Evolutionary conservation across 176 grass and related monocot genomes (phyloP), one percentile per base, ranked within the genome.

Genomic region (Puccinellia tenuiflora): DNA sequence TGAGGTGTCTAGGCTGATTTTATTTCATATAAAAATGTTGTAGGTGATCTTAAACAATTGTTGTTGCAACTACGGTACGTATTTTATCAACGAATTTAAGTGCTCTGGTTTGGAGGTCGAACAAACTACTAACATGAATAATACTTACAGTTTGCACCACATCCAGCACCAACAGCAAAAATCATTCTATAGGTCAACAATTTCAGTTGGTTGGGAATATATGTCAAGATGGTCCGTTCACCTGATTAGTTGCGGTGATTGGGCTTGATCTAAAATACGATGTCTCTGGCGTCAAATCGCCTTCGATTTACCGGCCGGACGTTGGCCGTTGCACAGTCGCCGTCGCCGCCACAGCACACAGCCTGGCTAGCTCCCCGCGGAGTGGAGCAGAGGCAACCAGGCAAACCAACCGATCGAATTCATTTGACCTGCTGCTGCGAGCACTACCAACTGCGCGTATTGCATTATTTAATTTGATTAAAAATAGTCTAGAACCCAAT

Each of bases 331-430:
- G 40, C 43, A 25, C 25, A 7, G 68, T 89, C 51, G 18, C 51
- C 38, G 61, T 81, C 70, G 77, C 69, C 70, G 82, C 60, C 60
- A 46, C 3, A 9, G 13, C 22, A 81, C 22, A 81, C 66, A 55
- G 66, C 33, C 77, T 29, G 18, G 65, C 28, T 64, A 14, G 38
- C 64, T 72, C 67, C 56, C 76, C 56, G 86, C 79, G 67, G 67
- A 79, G 87, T 75, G 81, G 56, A 79, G 81, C 52, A 55, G 77
- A 63, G 86, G 73, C 69, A 68, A 80, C 38, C 76, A 34, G 18
- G 63, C 17, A 4, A 66, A 26, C 3, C 22, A 70, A 39, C 60
- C 28, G 73, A 53, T 18, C 13, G 15, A 67, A 18, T 17, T 53
- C 40, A 30, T 83, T 83, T 80, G 48, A 84, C 54, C 14, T 18